Conservation (phyloP, 257 asterid species). For the Gardenia jasminoides region DNA sequence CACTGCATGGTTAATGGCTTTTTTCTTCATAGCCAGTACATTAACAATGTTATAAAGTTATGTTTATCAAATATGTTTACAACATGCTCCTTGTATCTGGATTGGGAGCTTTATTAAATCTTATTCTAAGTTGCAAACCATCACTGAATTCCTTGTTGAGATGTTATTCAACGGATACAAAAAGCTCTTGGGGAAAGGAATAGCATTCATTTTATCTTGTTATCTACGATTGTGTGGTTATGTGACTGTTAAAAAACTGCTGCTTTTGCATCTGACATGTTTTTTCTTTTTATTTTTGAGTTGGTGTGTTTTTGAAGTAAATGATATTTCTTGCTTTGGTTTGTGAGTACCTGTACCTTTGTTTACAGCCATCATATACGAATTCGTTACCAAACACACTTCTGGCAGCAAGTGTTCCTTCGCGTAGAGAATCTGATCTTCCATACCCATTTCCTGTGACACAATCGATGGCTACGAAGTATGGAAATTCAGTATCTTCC, state of each 20-base stretch:
- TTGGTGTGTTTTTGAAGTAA: too few relatives aligned
- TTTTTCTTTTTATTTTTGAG: neutral
- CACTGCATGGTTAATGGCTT: neutral
- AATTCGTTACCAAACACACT: conserved; percentile 55
- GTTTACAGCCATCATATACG: conserved; percentile 51
- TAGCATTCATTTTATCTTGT: neutral
- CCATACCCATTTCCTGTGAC: conserved; percentile 54
- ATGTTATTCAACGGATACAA: neutral
- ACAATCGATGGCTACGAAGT: conserved; percentile 56
- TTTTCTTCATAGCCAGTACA: neutral
- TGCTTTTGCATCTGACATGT: neutral
- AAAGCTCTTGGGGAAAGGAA: too few relatives aligned
- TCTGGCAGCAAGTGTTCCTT: conserved; percentile 53
- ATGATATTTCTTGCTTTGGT: neutral
- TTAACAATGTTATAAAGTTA: too few relatives aligned
- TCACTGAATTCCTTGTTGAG: too few relatives aligned
- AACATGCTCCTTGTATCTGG: neutral
- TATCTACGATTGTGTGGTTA: too few relatives aligned
- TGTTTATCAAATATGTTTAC: too few relatives aligned
- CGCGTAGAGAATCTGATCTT: conserved; percentile 69
- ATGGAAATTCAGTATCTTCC: conserved; percentile 56
- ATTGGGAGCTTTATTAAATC: too few relatives aligned
- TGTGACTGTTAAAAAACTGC: neutral
- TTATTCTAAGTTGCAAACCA: neutral
- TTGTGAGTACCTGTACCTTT: conserved; percentile 14